Conservation (phyloP, 768 basidiomycete genomes). For the Leccinum broughii region DNA sequence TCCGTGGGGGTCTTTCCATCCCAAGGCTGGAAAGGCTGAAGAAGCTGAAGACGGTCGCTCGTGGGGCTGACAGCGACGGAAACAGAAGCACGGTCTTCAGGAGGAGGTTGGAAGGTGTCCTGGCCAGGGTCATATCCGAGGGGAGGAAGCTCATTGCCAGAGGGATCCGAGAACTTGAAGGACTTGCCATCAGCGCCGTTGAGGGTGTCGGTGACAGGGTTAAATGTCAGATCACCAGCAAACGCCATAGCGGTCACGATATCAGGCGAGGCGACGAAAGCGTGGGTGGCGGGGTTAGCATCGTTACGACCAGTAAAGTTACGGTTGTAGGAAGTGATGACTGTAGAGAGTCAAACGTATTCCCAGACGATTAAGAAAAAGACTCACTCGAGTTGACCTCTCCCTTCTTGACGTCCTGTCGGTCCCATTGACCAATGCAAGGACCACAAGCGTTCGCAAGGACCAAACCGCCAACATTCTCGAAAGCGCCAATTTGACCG, state of each 20-base stretch:
- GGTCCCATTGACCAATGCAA: constrained; percentile 99
- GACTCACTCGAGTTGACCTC: constrained; percentile 90
- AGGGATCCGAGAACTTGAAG: constrained; percentile 95
- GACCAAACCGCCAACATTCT: constrained; percentile 86
- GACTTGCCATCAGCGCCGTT: constrained; percentile 86
- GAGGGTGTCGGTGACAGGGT: constrained; percentile 91
- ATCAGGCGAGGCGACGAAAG: constrained; percentile 92
- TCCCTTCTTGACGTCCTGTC: constrained; percentile 95
- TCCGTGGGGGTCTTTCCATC: constrained; percentile 89
- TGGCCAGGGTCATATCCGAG: constrained; percentile 95
- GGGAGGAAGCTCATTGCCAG: constrained; percentile 91
- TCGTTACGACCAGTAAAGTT: constrained; percentile 99
- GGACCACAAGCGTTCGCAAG: constrained; percentile 99
- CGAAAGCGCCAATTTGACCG: constrained; percentile 86
- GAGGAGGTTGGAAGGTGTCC: constrained; percentile 96
- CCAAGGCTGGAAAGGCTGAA: constrained; percentile 89
- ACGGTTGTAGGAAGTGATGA: constrained; percentile 99
- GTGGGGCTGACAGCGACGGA: constrained; percentile 82
- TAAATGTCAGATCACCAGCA: constrained; percentile 92
- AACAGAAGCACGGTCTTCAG: constrained; percentile 78
- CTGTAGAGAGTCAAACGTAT: constrained; percentile 37
- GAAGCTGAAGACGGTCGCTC: constrained; percentile 88
- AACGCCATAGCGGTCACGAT: constrained; percentile 97
- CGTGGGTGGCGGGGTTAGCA: constrained; percentile 98
- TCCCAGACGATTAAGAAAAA: neutral